Evolutionary conservation across 116 monocot species (phyloP), one percentile per base, ranked within the genome.

Genomic region (Iris pallida): DNA sequence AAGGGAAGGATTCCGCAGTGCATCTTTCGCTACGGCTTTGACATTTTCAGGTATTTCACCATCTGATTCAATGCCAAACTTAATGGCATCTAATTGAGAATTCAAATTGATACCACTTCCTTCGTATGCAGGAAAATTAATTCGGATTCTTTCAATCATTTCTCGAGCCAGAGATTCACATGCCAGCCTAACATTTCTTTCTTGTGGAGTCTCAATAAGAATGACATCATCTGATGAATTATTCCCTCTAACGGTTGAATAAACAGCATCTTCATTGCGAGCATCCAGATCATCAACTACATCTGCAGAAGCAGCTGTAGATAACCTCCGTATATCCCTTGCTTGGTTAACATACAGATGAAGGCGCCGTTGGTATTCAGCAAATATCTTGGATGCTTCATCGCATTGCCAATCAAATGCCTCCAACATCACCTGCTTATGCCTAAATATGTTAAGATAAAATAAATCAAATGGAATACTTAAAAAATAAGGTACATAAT

Each of bases 401-500:
- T 91, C 90, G 66, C 90, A 97, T 80, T 97, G 97, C 54, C 90
- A 87, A 69, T 90, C 85, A 66, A 87, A 92, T 55, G 97, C 89
- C 69, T 97, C 92, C 62, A 97, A 59, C 87, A 92, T 90, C 45
- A 97, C 85, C 58, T 90, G 87, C 49, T 90, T 92, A 67, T 97
- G 92, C 85, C 97, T 97, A 72, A 67, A 71, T 69, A 43, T 43
- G 11, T 67, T 57, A 73, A 69, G 59, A 17, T 55, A 42, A 64
- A 69, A 69, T 62, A 60, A 60, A 80, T 48, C 2, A 73, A 52
- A 53, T 51, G 57, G 18, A 74, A 20, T 13, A 53, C 4, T n/a
- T 53, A n/a, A 65, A 53, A 68, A 65, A 55, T 56, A 17, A 30
- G 15, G 16, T 16, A 62, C 16, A 53, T 42, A 5, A 5, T 8